These are phyloP conservation scores for Coemansia guatemalensis DNA, from an alignment of 192 early-diverging fungal genomes.

Conservation along the genomic window DNA sequence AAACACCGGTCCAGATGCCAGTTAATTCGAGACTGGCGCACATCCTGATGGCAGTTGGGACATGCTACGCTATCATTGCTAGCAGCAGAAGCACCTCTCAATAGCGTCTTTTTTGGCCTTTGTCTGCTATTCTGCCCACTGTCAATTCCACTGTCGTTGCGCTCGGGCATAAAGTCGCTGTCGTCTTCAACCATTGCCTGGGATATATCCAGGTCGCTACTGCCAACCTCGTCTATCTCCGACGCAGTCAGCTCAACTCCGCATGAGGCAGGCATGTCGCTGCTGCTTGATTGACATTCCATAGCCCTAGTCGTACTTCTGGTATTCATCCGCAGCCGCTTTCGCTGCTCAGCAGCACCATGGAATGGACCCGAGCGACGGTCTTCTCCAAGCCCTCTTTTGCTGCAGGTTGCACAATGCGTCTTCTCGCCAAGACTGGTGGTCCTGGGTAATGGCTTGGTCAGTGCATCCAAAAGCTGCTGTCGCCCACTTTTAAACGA, in stretches of 20 bases:
- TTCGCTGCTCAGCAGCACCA: not conserved
- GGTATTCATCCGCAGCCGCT: slow-evolving; percentile 27
- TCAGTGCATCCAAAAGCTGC: slow-evolving; percentile 24
- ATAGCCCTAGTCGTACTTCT: slow-evolving; percentile 2
- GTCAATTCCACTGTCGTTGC: not conserved
- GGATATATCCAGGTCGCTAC: slow-evolving; percentile 10
- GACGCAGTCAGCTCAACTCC: slow-evolving; percentile 16
- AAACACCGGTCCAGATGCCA: slow-evolving; percentile 51
- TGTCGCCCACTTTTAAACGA: slow-evolving; percentile 34
- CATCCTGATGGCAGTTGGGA: slow-evolving; percentile 40
- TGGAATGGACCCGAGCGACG: not conserved
- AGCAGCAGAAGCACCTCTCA: not conserved
- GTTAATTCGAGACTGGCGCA: slow-evolving; percentile 42
- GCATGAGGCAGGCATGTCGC: not conserved
- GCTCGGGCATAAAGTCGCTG: slow-evolving; percentile 33
- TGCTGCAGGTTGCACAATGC: not conserved
- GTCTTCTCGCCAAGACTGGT: not conserved
- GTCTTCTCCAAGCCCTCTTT: not conserved
- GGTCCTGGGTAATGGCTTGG: not conserved
- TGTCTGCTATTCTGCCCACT: not conserved
- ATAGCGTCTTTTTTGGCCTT: not conserved
- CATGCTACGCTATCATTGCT: slow-evolving; percentile 23
- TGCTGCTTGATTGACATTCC: not conserved
- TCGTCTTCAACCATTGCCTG: slow-evolving; percentile 16
- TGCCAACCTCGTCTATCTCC: slow-evolving; percentile 10